These are phyloP conservation scores for Colletotrichum theobromicola DNA, from an alignment of 2,329 filamentous ascomycete genomes.

Conservation along the genomic window DNA sequence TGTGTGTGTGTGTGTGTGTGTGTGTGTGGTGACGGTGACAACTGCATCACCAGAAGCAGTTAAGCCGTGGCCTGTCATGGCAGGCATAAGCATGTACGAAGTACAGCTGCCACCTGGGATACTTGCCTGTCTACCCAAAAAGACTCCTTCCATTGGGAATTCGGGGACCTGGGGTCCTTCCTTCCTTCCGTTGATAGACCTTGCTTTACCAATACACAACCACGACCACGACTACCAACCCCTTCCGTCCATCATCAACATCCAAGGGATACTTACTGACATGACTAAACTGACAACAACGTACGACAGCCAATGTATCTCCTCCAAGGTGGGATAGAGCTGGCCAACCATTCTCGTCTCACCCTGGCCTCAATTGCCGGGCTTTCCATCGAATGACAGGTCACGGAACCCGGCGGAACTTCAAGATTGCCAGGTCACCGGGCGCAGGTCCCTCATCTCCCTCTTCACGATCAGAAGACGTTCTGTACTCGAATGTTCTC, in stretches of 20 bases:
- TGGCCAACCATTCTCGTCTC: neutral
- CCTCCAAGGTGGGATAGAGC: neutral
- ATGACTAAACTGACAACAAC: neutral
- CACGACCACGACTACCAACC: neutral
- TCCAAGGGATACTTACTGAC: neutral
- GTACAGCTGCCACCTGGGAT: neutral
- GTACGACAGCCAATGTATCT: neutral
- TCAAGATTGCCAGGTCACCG: neutral
- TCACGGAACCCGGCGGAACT: neutral
- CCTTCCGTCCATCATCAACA: neutral
- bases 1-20: too few species aligned
- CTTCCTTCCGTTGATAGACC: neutral
- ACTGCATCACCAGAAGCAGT: slow-evolving; percentile 6
- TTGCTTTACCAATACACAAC: neutral
- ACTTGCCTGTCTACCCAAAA: neutral
- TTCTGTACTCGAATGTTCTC: neutral
- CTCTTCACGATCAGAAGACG: neutral
- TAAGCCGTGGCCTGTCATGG: neutral
- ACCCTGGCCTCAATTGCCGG: slow-evolving; percentile 5
- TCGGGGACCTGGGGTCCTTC: neutral
- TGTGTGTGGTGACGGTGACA: neutral
- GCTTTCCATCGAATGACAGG: slow-evolving; percentile 2
- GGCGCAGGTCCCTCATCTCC: neutral
- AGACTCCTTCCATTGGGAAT: neutral
- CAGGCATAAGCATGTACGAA: slow-evolving; percentile 2